Percentiles rank a stretch among this genome's conserved stretches.
Evolutionary conservation across 2,329 filamentous ascomycete genomes (phyloP).

Genomic region (Penicillium sp.): DNA sequence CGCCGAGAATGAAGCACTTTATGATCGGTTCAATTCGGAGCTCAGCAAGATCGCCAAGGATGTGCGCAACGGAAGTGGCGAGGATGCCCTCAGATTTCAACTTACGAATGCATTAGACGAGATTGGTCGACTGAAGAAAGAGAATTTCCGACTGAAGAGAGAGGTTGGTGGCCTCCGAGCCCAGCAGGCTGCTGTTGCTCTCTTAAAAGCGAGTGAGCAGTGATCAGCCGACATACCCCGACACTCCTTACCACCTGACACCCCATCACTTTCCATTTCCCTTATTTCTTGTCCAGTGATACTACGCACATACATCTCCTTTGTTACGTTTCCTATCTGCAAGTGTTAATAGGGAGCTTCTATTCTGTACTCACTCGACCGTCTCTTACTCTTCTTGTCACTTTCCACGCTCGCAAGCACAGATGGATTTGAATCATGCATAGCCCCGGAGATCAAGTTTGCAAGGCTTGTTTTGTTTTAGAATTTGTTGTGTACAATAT

Average conservation of each 20-base stretch:
- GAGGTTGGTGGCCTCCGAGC: slow-evolving; percentile 71
- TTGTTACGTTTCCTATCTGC: slow-evolving; percentile 7
- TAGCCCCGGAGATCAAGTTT: slow-evolving; percentile 23
- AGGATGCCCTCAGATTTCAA: slow-evolving; percentile 70
- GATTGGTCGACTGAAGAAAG: slow-evolving; percentile 71
- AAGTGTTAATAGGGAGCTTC: slow-evolving; percentile 6
- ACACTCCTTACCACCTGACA: not conserved
- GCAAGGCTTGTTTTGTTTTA: slow-evolving; percentile 15
- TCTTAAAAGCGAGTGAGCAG: slow-evolving; percentile 33
- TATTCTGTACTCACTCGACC: slow-evolving; percentile 14
- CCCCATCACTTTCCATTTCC: slow-evolving; percentile 3
- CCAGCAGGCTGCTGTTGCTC: slow-evolving; percentile 38
- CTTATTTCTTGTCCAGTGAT: slow-evolving; percentile 14
- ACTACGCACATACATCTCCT: slow-evolving; percentile 11
- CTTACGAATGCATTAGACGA: slow-evolving; percentile 76
- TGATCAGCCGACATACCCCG: slow-evolving; percentile 6
- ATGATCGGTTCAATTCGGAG: slow-evolving; percentile 90
- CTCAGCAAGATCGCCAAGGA: slow-evolving; percentile 77
- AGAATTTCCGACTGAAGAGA: slow-evolving; percentile 77
- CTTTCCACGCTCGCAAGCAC: slow-evolving; percentile 15
- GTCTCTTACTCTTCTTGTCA: slow-evolving; percentile 18
- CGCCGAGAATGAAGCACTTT: slow-evolving; percentile 88
- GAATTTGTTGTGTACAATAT: slow-evolving; percentile 28
- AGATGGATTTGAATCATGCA: slow-evolving; percentile 23
- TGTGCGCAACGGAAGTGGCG: slow-evolving; percentile 71